Evolutionary conservation across 2,329 filamentous ascomycete species (phyloP), one percentile per base, ranked within the genome.

Genomic region (Colletotrichum sp.): DNA sequence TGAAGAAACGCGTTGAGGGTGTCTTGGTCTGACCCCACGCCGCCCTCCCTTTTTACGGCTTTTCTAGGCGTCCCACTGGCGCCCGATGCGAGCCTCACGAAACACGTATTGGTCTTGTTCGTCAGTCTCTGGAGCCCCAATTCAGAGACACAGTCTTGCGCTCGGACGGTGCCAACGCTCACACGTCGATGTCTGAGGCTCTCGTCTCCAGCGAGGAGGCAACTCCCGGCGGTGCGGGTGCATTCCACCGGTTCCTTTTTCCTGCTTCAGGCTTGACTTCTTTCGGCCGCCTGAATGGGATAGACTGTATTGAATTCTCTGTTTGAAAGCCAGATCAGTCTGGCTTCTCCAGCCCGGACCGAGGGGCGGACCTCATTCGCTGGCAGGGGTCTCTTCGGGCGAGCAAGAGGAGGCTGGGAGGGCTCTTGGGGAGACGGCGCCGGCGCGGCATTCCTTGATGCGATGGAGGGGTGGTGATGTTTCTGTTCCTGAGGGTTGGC

Each of bases 21-120:
- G 68, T 71, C 61, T 75, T 38, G 60, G 58, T 26, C n/a, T 24
- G 10, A 21, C 57, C 15, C 18, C 24, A 48, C 32, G 10, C n/a
- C 43, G 43, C 24, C 8, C 55, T 60, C 67, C 67, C 52, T 61
- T 57, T 69, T 28, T 67, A 18, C 60, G 16, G 8, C 28, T 64
- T 34, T 24, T 55, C n/a, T 26, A 32, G 8, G 52, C 30, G 52
- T 18, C 66, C 13, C 66, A 68, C 36, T 55, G 63, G 69, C 69
- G 57, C 52, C 67, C 55, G 69, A 75, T 75, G 57, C 38, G 24
- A 57, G 52, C 43, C 34, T 48, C 21, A 16, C 18, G 60, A 28
- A 38, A 60, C 34, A 74, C 36, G 55, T 68, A 75, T 75, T 67
- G 69, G 63, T 67, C 32, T 75, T 32, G 30, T 21, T 28, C 52